Evolutionary conservation across 306 rosid genomes (phyloP), one percentile per base, ranked within the genome.

Genomic region (Erythrophleum fordii): DNA sequence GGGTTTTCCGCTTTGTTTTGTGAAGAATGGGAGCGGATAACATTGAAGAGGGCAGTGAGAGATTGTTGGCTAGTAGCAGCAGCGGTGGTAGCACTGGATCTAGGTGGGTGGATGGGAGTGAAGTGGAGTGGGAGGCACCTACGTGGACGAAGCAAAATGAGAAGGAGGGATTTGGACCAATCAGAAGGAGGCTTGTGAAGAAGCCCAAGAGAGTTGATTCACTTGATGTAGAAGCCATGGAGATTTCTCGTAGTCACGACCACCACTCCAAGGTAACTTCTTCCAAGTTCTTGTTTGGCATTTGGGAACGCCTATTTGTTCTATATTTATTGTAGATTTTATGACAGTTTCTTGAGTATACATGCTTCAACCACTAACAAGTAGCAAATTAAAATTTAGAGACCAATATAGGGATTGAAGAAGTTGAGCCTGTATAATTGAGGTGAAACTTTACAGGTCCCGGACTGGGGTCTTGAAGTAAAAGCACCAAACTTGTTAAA

Each of bases 51-150:
- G 80, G 78, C 35, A 88, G 87, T 52, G 88, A 37, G 76, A 85
- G 90, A 69, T 71, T 86, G 82, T 28, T 66, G 82, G n/a, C 16
- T 12, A 34, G 29, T 66, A 42, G 53, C 16, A 72, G 82, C 17
- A 80, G 80, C 18, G 69, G 83, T 1, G 78, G 86, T 37, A 77
- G 87, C 35, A 83, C 71, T 41, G 97, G 86, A 45, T 85, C 81
- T 17, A 81, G 92, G 82, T 92, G 97, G 97, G 97, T 90, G 17
- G 91, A 92, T 73, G 94, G 97, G 22, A 90, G 84, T 72, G 91
- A 92, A 75, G 86, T 92, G 82, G 91, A 90, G 29, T 74, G 87
- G 51, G 97, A 92, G 69, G 69, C 72, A 18, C 83, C 79, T 66
- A 83, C 87, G 6, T 60, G 81, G 85, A 76, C 88, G 52, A 58